These are phyloP conservation scores for Fusarium odoratissimum DNA, from an alignment of 2,329 filamentous ascomycete genomes.

Conservation along the genomic window DNA sequence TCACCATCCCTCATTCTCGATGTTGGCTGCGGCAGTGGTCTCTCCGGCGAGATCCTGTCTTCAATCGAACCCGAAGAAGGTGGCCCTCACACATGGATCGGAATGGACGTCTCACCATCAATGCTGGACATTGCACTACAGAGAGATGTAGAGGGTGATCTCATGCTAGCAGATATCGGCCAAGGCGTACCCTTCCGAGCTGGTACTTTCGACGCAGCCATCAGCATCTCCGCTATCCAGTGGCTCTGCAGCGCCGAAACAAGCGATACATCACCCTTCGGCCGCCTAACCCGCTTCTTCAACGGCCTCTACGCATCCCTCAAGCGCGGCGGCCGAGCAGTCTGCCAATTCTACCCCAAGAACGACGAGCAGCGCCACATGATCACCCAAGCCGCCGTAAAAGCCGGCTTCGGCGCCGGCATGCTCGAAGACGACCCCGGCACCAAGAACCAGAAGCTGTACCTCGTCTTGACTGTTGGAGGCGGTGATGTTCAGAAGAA, in stretches of 20 bases:
- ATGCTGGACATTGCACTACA: slow-evolving; percentile 97
- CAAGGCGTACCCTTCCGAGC: slow-evolving; percentile 95
- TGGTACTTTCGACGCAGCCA: slow-evolving; percentile 92
- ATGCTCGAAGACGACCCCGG: slow-evolving; percentile 94
- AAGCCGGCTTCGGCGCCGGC: slow-evolving; percentile 94
- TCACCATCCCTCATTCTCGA: slow-evolving; percentile 91
- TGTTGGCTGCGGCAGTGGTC: slow-evolving; percentile 93
- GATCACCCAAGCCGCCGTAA: slow-evolving; percentile 91
- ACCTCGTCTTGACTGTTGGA: slow-evolving; percentile 92
- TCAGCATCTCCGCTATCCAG: slow-evolving; percentile 95
- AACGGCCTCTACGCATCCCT: slow-evolving; percentile 89
- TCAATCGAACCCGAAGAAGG: slow-evolving; percentile 75
- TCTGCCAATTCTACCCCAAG: slow-evolving; percentile 98
- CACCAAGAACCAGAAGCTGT: slow-evolving; percentile 97
- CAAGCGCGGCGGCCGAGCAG: slow-evolving; percentile 85
- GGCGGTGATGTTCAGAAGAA: slow-evolving; percentile 61
- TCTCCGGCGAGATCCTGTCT: slow-evolving; percentile 93
- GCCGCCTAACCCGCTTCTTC: slow-evolving; percentile 86
- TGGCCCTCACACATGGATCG: slow-evolving; percentile 94
- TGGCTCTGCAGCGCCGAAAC: slow-evolving; percentile 98
- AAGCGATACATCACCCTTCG: slow-evolving; percentile 83
- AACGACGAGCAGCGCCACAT: slow-evolving; percentile 92
- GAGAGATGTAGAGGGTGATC: slow-evolving; percentile 89
- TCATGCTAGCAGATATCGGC: slow-evolving; percentile 94
- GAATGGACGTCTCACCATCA: slow-evolving; percentile 93